A percentile compares a stretch with the other conserved stretches of the same genome.
Conservation (phyloP, 257 asterid species). For the Thymus quinquecostatus region DNA sequence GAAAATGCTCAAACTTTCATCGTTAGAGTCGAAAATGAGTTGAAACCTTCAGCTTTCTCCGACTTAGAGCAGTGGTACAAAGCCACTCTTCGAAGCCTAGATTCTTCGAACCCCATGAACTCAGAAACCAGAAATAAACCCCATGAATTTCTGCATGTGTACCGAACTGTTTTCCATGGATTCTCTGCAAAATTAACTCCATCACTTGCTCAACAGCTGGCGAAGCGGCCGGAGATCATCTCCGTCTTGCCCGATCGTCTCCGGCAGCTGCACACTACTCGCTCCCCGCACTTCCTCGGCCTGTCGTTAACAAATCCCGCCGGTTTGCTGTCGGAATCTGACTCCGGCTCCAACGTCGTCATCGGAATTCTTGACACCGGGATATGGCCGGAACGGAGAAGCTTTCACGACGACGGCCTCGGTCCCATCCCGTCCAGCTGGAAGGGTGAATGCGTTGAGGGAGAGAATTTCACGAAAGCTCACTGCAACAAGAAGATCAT, state of each 20-base stretch:
- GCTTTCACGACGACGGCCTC: slow-evolving; percentile 74
- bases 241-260: slow-evolving; percentile 69
- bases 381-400: slow-evolving; percentile 71
- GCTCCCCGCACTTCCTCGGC: slow-evolving; percentile 74
- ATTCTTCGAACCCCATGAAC: slow-evolving; percentile 35
- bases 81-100: slow-evolving; percentile 62
- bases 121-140: slow-evolving; percentile 23
- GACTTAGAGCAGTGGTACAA: slow-evolving; percentile 67
- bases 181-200: slow-evolving; percentile 66
- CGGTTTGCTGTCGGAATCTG: slow-evolving; percentile 58
- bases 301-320: slow-evolving; percentile 39
- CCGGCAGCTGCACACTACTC: slow-evolving; percentile 72
- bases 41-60: slow-evolving; percentile 65
- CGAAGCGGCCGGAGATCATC: slow-evolving; percentile 46
- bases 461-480: slow-evolving; percentile 51
- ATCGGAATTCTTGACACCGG: slow-evolving; percentile 85
- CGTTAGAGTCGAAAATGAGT: slow-evolving; percentile 60
- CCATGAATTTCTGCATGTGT: slow-evolving; percentile 55
- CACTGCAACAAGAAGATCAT: slow-evolving; percentile 68
- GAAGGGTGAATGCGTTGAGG: slow-evolving; percentile 71
- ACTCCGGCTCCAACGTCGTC: slow-evolving; percentile 66
- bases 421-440: slow-evolving; percentile 66
- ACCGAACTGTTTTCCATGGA: slow-evolving; percentile 77
- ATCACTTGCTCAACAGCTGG: slow-evolving; percentile 51
- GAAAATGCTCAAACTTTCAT: slow-evolving; percentile 50